Conservation (phyloP, 345 rosid species). For the Lenwebbia sp. region DNA sequence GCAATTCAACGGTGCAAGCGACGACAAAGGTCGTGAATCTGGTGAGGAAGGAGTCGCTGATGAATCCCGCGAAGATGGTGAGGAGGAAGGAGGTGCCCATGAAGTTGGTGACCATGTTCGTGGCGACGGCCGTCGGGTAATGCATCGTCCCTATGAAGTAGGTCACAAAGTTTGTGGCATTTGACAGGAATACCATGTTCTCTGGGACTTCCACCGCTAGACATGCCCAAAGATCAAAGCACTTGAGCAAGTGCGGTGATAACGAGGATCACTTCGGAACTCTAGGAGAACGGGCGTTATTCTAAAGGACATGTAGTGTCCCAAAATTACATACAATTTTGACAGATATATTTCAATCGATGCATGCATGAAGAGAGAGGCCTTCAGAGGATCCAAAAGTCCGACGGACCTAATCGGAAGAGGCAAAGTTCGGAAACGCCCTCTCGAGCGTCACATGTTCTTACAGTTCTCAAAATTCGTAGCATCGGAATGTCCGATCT, state of each 20-base stretch:
- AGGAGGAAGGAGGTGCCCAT: slow-evolving; percentile 56
- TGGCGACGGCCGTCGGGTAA: slow-evolving; percentile 33
- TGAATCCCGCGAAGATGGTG: slow-evolving; percentile 46
- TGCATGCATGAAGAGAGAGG: background rate
- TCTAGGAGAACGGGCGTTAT: too few species aligned
- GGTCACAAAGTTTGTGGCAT: slow-evolving; percentile 34
- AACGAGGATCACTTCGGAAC: too few species aligned
- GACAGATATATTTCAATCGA: background rate
- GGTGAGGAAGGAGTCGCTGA: slow-evolving; percentile 45
- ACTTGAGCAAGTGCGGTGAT: background rate
- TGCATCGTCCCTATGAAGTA: slow-evolving; percentile 41
- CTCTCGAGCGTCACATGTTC: background rate
- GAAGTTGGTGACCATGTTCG: slow-evolving; percentile 62
- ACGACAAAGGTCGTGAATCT: slow-evolving; percentile 31
- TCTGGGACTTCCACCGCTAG: slow-evolving; percentile 52
- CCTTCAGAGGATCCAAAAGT: background rate
- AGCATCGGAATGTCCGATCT: background rate
- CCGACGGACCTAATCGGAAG: too few species aligned
- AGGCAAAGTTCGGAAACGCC: background rate
- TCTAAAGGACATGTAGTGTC: background rate
- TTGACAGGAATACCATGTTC: slow-evolving; percentile 50
- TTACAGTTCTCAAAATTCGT: background rate
- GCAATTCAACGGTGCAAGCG: slow-evolving; percentile 24
- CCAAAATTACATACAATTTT: background rate
- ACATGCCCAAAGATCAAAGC: background rate